Evolutionary conservation across 106 monocot genomes (phyloP).

Genomic region (Phalaenopsis aphrodite): DNA sequence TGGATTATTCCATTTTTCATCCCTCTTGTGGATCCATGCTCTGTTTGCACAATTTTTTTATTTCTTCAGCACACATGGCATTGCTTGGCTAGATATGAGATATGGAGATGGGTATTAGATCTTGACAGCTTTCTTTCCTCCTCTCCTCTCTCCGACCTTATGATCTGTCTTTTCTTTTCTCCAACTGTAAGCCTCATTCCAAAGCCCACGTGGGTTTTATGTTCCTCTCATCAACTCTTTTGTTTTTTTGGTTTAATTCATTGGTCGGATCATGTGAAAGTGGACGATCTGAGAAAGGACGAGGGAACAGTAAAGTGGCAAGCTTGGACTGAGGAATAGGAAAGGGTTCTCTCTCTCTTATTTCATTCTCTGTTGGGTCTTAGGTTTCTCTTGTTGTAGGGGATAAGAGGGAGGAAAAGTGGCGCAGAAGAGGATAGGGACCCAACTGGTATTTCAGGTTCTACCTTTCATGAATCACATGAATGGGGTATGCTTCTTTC

Average conservation of each 20-base stretch:
- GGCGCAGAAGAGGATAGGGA: background rate
- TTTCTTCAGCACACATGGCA: background rate
- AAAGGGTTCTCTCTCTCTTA: background rate
- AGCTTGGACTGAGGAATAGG: background rate
- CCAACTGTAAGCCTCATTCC: conserved; percentile 5
- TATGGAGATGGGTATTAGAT: conserved; percentile 2
- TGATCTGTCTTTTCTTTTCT: conserved; percentile 7
- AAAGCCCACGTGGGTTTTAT: conserved; percentile 2
- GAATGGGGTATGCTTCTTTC: background rate
- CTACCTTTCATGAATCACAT: background rate
- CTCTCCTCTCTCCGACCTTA: background rate
- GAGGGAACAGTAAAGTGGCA: background rate
- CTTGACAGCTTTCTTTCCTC: conserved; percentile 3
- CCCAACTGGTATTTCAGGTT: background rate
- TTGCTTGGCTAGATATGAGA: background rate
- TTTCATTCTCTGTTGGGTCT: background rate
- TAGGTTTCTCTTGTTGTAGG: background rate
- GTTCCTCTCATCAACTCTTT: background rate
- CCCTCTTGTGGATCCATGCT: background rate
- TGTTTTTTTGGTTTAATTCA: background rate
- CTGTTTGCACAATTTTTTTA: background rate
- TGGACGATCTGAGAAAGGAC: background rate
- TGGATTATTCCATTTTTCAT: conserved; percentile 5
- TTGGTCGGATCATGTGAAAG: background rate
- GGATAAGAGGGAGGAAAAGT: background rate